Conservation (phyloP, 1,284 basidiomycete species). For the Austroboletus niveus region DNA sequence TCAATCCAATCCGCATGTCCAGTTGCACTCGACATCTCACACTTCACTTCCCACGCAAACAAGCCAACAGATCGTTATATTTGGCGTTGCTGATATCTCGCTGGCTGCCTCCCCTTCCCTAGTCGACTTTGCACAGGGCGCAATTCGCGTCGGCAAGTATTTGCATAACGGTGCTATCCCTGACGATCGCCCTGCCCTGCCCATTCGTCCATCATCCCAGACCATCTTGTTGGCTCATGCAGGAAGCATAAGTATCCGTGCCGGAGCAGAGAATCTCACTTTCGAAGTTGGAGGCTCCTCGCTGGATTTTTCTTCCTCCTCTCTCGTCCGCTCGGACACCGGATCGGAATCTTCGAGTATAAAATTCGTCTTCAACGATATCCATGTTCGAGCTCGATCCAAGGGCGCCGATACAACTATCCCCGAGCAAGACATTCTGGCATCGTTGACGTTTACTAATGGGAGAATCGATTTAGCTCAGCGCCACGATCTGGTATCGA, state of each 20-base stretch:
- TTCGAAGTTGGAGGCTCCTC: conserved; percentile 43
- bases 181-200: conserved; percentile 2
- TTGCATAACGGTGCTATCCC: conserved; percentile 4
- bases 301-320: conserved; percentile 41
- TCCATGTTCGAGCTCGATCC: conserved; percentile 59
- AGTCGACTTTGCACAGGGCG: conserved; percentile 58
- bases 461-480: conserved; percentile 46
- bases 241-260: conserved; percentile 48
- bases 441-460: conserved; percentile 49
- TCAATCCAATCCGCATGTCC: conserved; percentile 12
- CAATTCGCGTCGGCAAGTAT: conserved; percentile 46
- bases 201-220: conserved; percentile 12
- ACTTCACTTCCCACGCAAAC: conserved; percentile 17
- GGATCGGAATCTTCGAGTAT: conserved; percentile 45
- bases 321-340: conserved; percentile 36
- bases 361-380: conserved; percentile 45
- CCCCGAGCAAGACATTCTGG: conserved; percentile 54
- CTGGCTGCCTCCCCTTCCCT: conserved; percentile 57
- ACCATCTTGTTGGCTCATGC: conserved; percentile 36
- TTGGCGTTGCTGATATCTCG: conserved; percentile 45
- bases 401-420: conserved; percentile 34
- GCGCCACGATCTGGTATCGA: conserved; percentile 43
- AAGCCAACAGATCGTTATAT: conserved; percentile 38
- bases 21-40: conserved; percentile 14
- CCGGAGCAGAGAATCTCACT: conserved; percentile 50